phyloP scores from a whole-genome alignment of 768 basidiomycete genomes.

The Cyathus striatus region DNA sequence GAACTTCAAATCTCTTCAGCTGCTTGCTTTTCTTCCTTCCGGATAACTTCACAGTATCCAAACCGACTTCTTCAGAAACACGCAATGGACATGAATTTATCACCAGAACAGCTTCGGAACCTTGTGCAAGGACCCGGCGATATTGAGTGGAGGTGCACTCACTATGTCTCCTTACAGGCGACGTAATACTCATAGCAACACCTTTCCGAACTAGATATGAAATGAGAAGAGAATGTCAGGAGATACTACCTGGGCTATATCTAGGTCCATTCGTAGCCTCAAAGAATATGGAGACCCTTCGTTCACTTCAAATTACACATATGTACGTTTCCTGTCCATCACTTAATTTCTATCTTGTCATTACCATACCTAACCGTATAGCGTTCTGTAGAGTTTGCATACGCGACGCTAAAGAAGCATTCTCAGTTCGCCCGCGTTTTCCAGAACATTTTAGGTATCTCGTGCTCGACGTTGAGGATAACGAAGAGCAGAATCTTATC shows the following conservation, averaged over 20 bases:
- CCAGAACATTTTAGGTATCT: constrained; percentile 74
- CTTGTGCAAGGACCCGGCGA: constrained; percentile 78
- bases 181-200: constrained; percentile 2
- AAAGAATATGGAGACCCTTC: constrained; percentile 70
- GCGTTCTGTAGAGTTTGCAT: constrained; percentile 68
- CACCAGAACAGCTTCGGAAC: constrained; percentile 43
- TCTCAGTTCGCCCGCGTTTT: constrained; percentile 84
- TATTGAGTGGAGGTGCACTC: constrained; percentile 74
- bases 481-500: constrained; percentile 93
- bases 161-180: background rate
- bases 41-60: background rate
- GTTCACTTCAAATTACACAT: constrained; percentile 68
- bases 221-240: constrained; percentile 93
- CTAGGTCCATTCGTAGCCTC: constrained; percentile 89
- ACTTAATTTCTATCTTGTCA: constrained; percentile 4
- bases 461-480: constrained; percentile 84
- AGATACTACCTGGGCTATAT: constrained; percentile 77
- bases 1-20: too few relatives aligned
- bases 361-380: constrained; percentile 11
- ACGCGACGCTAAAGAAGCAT: constrained; percentile 84
- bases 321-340: constrained; percentile 42
- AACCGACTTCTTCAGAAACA: background rate
- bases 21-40: background rate
- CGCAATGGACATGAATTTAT: constrained; percentile 14
- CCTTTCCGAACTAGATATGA: constrained; percentile 58